These are phyloP conservation scores for Aspergillus pseudoglaucus DNA, from an alignment of 2,329 filamentous ascomycete species.

Conservation along the genomic window DNA sequence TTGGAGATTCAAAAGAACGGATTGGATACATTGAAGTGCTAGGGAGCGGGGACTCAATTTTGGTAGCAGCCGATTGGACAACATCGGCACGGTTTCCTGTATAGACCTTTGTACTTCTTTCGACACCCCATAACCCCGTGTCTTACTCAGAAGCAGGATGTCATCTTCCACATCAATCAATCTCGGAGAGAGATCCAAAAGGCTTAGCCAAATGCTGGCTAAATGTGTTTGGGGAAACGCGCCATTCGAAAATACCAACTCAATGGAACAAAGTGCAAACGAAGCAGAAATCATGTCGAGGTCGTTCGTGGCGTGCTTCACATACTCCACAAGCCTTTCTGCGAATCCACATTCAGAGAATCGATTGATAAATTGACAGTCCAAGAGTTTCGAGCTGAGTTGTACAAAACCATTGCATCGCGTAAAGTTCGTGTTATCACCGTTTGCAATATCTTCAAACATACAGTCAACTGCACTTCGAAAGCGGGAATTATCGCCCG, in stretches of 20 bases:
- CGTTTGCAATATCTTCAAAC: constrained; percentile 53
- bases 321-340: constrained; percentile 58
- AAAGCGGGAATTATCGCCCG: constrained; percentile 53
- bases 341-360: constrained; percentile 71
- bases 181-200: constrained; percentile 21
- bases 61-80: constrained; percentile 11
- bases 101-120: constrained; percentile 25
- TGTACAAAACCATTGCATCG: constrained; percentile 51
- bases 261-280: constrained; percentile 28
- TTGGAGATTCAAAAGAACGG: constrained; percentile 25
- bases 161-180: constrained; percentile 25
- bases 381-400: constrained; percentile 47
- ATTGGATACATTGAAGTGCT: constrained; percentile 27
- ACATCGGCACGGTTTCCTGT: constrained; percentile 17
- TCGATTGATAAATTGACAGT: constrained; percentile 31
- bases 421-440: constrained; percentile 38
- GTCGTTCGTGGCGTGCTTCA: constrained; percentile 44
- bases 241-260: constrained; percentile 22
- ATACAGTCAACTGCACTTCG: constrained; percentile 50
- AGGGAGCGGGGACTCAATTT: constrained; percentile 27
- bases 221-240: constrained; percentile 22
- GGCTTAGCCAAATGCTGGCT: constrained; percentile 23
- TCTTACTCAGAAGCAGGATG: constrained; percentile 18
- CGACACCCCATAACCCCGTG: constrained; percentile 20
- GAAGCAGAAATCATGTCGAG: constrained; percentile 43